Evolutionary conservation across 2,329 filamentous ascomycete species (phyloP).

Genomic region (Pseudogymnoascus sp.): DNA sequence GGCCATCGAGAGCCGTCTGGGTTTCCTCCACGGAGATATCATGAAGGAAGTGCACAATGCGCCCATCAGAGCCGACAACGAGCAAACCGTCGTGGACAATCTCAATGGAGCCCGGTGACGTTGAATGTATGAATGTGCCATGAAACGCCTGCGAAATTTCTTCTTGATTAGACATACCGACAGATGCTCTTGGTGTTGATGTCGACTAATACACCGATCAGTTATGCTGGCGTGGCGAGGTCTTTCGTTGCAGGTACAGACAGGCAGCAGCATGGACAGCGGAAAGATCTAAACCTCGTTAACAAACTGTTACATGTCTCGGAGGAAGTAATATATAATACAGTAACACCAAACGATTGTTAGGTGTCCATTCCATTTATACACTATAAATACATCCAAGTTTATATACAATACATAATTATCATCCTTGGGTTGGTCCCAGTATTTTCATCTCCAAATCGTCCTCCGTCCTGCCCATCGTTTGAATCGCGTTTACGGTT

Average conservation of each 20-base stretch:
- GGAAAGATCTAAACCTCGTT: neutral
- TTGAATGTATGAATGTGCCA: neutral
- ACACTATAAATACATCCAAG: constrained; percentile 7
- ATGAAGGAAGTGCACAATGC: neutral
- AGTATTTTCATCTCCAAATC: constrained; percentile 20
- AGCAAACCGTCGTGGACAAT: neutral
- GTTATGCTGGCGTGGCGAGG: neutral
- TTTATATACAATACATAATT: constrained; percentile 8
- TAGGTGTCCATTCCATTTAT: neutral
- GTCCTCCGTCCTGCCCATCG: constrained; percentile 24
- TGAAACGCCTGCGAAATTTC: neutral
- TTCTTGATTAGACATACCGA: neutral
- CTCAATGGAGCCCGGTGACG: neutral
- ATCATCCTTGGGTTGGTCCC: neutral
- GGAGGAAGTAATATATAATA: neutral
- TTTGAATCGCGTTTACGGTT: constrained; percentile 25
- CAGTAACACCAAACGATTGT: neutral
- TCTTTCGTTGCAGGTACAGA: neutral
- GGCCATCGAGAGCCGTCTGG: neutral
- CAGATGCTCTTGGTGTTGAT: neutral
- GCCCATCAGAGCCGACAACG: neutral
- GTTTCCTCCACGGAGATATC: neutral
- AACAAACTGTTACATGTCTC: neutral
- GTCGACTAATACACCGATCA: neutral
- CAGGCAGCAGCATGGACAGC: neutral